phyloP scores from a whole-genome alignment of 495 filamentous ascomycete genomes.

The Lophiostoma macrostomum region DNA sequence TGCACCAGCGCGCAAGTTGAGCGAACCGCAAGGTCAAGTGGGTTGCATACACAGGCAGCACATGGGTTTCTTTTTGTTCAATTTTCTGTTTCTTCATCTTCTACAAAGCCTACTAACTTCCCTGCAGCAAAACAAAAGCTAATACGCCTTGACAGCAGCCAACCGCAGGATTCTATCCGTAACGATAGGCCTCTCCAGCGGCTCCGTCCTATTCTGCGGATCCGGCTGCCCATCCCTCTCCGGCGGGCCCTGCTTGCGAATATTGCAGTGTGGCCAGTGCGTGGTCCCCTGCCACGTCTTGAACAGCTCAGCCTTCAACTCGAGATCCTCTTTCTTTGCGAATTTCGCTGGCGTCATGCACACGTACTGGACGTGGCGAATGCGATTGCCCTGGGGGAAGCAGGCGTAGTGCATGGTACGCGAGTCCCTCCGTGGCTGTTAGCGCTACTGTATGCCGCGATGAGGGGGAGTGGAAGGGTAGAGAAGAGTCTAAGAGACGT shows the following conservation, averaged over 20 bases:
- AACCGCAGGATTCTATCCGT: conserved; percentile 40
- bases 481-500: not conserved
- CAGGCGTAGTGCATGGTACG: conserved; percentile 45
- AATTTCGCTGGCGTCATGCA: conserved; percentile 45
- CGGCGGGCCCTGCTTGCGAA: conserved; percentile 17
- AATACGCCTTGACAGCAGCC: conserved; percentile 41
- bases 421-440: conserved; percentile 38
- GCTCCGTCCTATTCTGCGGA: conserved; percentile 40
- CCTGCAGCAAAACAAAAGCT: too few species aligned
- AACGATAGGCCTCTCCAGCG: conserved; percentile 39
- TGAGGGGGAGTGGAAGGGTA: not conserved
- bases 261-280: conserved; percentile 46
- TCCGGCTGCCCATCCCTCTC: conserved; percentile 36
- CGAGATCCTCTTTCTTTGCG: conserved; percentile 37
- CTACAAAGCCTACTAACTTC: too few species aligned
- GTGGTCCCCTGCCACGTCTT: conserved; percentile 41
- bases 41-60: too few species aligned
- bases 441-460: not conserved
- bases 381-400: conserved; percentile 42
- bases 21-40: too few species aligned
- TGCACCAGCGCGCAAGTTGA: too few species aligned
- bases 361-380: conserved; percentile 45
- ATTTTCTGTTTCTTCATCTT: too few species aligned
- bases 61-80: too few species aligned
- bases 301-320: conserved; percentile 42